Conservation (phyloP, 2,329 filamentous ascomycete genomes). For the Chaetomium sp. region DNA sequence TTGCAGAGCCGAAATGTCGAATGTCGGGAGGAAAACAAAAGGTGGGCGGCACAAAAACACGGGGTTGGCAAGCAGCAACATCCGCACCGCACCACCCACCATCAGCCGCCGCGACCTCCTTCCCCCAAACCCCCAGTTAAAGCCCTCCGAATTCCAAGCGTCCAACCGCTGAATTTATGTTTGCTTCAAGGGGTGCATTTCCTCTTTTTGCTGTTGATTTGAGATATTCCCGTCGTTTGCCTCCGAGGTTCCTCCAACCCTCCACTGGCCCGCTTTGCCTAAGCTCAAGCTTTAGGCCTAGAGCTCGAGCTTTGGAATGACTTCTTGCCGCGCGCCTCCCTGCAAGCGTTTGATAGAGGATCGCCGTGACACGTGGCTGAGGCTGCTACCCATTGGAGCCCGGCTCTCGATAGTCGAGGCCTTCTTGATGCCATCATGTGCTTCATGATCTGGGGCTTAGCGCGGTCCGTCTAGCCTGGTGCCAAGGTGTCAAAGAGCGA, state of each 20-base stretch:
- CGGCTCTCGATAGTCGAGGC: not conserved
- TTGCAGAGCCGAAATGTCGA: slow-evolving; percentile 9
- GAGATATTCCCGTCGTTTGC: not conserved
- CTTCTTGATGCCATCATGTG: not conserved
- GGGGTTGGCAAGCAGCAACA: slow-evolving; percentile 26
- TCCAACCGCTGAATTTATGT: not conserved
- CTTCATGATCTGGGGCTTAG: not conserved
- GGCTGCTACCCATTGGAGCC: not conserved
- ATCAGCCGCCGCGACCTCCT: not conserved
- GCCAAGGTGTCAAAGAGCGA: slow-evolving; percentile 6
- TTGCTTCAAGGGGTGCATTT: slow-evolving; percentile 2
- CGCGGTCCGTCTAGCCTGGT: not conserved
- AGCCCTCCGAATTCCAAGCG: not conserved
- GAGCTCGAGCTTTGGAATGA: not conserved
- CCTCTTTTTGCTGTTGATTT: slow-evolving; percentile 7
- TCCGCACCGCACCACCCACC: slow-evolving; percentile 19
- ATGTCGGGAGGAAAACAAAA: slow-evolving; percentile 29
- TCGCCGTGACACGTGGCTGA: slow-evolving; percentile 20
- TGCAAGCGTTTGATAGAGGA: not conserved
- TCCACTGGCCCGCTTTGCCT: not conserved
- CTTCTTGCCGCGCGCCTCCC: slow-evolving; percentile 20
- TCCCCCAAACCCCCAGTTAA: not conserved
- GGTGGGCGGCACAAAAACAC: slow-evolving; percentile 31
- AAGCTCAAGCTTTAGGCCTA: not conserved
- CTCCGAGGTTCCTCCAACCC: not conserved